phyloP scores from a whole-genome alignment of 1,139 yeast genomes.

The Suhomyces yuchorum region DNA sequence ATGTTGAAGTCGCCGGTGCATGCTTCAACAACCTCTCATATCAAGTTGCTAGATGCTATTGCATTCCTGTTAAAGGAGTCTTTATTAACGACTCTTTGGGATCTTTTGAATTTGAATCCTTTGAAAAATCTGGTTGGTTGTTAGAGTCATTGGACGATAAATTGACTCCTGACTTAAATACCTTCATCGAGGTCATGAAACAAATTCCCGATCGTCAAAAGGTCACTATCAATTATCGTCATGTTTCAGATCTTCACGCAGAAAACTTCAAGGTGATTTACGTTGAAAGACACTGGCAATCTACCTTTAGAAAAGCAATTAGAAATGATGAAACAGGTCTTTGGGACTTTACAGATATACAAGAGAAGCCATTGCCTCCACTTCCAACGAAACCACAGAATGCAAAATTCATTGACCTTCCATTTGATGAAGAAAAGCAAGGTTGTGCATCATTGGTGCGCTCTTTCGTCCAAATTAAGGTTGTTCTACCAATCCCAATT shows the following conservation, averaged over 20 bases:
- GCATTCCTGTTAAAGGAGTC: slow-evolving; percentile 83
- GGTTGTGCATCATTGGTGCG: slow-evolving; percentile 55
- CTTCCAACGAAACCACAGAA: slow-evolving; percentile 49
- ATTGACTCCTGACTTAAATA: slow-evolving; percentile 71
- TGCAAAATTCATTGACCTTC: slow-evolving; percentile 73
- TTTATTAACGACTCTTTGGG: slow-evolving; percentile 79
- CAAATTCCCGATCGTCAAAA: slow-evolving; percentile 73
- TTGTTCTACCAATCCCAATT: slow-evolving; percentile 65
- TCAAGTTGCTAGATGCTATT: slow-evolving; percentile 83
- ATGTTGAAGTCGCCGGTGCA: slow-evolving; percentile 84
- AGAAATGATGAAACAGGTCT: slow-evolving; percentile 83
- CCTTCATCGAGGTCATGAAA: slow-evolving; percentile 78
- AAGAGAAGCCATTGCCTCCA: slow-evolving; percentile 61
- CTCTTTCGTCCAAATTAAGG: slow-evolving; percentile 67
- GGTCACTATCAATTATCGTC: slow-evolving; percentile 73
- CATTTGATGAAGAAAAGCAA: slow-evolving; percentile 47
- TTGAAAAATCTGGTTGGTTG: slow-evolving; percentile 67
- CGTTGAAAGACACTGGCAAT: slow-evolving; percentile 85
- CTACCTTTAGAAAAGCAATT: slow-evolving; percentile 68
- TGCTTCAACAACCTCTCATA: slow-evolving; percentile 82
- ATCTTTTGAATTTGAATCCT: slow-evolving; percentile 65
- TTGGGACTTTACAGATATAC: slow-evolving; percentile 80
- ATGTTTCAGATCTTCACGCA: slow-evolving; percentile 78
- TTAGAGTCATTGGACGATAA: slow-evolving; percentile 75
- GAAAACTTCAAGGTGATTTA: slow-evolving; percentile 63